A percentile compares a stretch with the other conserved stretches of the same genome.
Conservation (phyloP, 2,329 filamentous ascomycete genomes). For the Diaporthe ilicicola region DNA sequence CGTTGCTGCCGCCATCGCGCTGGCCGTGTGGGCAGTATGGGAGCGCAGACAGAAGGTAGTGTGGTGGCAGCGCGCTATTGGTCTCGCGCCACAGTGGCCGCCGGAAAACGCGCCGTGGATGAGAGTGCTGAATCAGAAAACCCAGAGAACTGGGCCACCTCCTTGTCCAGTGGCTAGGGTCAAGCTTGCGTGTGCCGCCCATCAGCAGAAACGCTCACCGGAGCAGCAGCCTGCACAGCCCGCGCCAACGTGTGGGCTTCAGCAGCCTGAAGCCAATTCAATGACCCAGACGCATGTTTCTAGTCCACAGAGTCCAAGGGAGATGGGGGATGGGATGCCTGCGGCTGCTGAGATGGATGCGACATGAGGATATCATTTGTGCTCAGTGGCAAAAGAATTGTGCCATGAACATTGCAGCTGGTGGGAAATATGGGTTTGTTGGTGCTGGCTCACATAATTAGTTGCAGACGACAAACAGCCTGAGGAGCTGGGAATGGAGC, state of each 20-base stretch:
- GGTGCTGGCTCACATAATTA: neutral
- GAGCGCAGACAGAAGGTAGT: constrained; percentile 19
- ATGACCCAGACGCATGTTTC: neutral
- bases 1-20: neutral
- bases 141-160: neutral
- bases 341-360: constrained; percentile 27
- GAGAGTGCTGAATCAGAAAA: neutral
- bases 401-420: too few relatives aligned
- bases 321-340: constrained; percentile 15
- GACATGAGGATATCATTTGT: neutral
- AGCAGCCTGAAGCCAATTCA: neutral
- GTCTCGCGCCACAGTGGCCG: neutral
- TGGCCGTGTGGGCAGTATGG: constrained; percentile 5
- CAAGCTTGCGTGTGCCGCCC: neutral
- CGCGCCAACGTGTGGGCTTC: neutral
- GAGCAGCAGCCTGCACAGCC: neutral
- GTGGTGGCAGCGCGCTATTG: neutral
- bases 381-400: too few relatives aligned
- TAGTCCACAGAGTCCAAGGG: neutral
- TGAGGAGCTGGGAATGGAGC: too few relatives aligned
- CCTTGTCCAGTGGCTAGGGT: neutral
- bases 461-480: neutral
- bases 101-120: neutral
- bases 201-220: neutral
- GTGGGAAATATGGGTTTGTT: neutral